Percentiles rank a stretch among this genome's conserved stretches.
Conservation (phyloP, 768 basidiomycete species). For the Amylocystis lapponica region DNA sequence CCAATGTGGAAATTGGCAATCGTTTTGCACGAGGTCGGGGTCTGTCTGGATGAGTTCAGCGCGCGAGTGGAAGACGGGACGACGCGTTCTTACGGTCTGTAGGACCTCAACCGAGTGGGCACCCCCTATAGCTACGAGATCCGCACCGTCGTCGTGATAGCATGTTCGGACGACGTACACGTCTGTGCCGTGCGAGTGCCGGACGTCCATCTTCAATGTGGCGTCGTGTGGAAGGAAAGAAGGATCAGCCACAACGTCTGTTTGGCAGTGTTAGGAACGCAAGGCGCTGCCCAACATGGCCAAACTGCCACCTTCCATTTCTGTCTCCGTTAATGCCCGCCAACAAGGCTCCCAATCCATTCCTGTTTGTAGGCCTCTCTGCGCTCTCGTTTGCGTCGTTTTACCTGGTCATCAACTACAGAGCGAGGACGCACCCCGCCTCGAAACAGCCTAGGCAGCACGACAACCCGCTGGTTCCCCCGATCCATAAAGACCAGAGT, state of each 20-base stretch:
- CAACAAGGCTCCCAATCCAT: slow-evolving; percentile 52
- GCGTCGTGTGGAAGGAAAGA: neutral
- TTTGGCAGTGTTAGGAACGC: slow-evolving; percentile 18
- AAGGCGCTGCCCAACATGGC: slow-evolving; percentile 13
- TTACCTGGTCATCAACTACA: slow-evolving; percentile 45
- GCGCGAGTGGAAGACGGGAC: slow-evolving; percentile 5
- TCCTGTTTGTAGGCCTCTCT: slow-evolving; percentile 52
- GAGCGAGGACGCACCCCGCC: slow-evolving; percentile 54
- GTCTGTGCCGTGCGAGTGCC: slow-evolving; percentile 52
- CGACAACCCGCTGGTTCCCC: slow-evolving; percentile 63
- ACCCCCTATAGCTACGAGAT: slow-evolving; percentile 70
- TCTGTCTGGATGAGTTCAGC: slow-evolving; percentile 30
- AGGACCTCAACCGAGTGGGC: slow-evolving; percentile 69
- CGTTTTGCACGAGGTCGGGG: slow-evolving; percentile 33
- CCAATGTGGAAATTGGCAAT: slow-evolving; percentile 76
- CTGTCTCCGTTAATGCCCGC: slow-evolving; percentile 7
- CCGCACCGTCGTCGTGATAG: slow-evolving; percentile 54
- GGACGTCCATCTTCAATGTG: slow-evolving; percentile 45
- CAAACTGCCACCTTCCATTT: slow-evolving; percentile 9
- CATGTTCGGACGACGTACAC: slow-evolving; percentile 61
- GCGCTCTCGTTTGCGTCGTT: slow-evolving; percentile 54
- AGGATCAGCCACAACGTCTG: slow-evolving; percentile 18
- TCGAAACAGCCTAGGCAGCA: slow-evolving; percentile 54
- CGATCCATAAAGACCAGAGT: slow-evolving; percentile 35
- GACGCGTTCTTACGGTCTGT: slow-evolving; percentile 43